Conservation (phyloP, 768 basidiomycete species). For the Saitozyma podzolica region DNA sequence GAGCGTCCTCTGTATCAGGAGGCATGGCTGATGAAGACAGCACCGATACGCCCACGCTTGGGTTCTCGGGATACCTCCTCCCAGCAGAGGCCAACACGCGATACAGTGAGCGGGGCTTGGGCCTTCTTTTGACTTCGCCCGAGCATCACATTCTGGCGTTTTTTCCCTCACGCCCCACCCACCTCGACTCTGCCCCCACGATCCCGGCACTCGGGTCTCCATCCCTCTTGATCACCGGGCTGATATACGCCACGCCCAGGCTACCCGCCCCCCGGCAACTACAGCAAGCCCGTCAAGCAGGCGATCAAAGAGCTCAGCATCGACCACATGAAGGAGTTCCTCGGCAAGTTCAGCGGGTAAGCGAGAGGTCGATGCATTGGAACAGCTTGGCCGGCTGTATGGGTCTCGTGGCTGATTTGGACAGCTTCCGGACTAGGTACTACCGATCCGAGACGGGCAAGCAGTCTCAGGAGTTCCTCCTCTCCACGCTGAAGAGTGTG, state of each 20-base stretch:
- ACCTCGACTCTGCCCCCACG: too few relatives aligned
- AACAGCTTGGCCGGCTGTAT: neutral
- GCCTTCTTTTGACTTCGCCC: neutral
- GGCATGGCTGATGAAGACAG: conserved; percentile 53
- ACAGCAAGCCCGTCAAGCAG: conserved; percentile 41
- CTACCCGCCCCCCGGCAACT: conserved; percentile 49
- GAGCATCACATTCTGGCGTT: neutral
- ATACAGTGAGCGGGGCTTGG: conserved; percentile 36
- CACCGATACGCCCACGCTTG: conserved; percentile 65
- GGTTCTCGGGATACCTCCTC: conserved; percentile 41
- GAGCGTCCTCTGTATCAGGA: neutral
- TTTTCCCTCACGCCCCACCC: too few relatives aligned
- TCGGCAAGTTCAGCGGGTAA: conserved; percentile 41
- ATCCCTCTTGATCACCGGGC: too few relatives aligned
- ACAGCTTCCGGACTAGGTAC: conserved; percentile 52
- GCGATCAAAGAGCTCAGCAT: conserved; percentile 37
- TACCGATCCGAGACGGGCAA: conserved; percentile 54
- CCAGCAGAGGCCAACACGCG: conserved; percentile 33
- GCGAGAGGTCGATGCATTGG: too few relatives aligned
- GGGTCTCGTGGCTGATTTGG: neutral
- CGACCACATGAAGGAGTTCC: conserved; percentile 40
- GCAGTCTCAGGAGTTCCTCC: conserved; percentile 52
- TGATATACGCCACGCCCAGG: conserved; percentile 11
- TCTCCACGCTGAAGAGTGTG: conserved; percentile 49
- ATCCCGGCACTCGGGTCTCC: too few relatives aligned